Evolutionary conservation across 345 rosid species (phyloP).

Genomic region (Physaria fendleri): DNA sequence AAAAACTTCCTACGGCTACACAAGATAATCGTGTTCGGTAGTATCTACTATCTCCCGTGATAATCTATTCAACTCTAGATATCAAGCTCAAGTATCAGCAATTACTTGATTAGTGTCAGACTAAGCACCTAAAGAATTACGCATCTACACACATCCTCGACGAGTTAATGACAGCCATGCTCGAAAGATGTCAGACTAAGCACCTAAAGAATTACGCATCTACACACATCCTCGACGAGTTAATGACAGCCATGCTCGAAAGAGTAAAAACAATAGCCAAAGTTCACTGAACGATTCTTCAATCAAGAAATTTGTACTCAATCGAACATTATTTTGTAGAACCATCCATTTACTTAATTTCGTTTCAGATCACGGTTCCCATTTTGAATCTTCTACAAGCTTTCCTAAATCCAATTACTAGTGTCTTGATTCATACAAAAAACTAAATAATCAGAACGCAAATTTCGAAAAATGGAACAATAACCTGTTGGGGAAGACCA

Average conservation of each 20-base stretch:
- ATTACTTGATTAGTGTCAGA: background rate
- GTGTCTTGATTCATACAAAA: background rate
- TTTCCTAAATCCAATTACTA: slow-evolving; percentile 6
- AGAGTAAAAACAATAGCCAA: background rate
- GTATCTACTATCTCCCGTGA: background rate
- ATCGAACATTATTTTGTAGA: background rate
- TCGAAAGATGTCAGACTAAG: slow-evolving; percentile 7
- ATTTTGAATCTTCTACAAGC: background rate
- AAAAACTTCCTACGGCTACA: background rate
- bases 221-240: background rate
- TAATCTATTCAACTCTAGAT: background rate
- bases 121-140: background rate
- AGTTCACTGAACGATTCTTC: background rate
- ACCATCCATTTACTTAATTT: background rate
- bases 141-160: background rate
- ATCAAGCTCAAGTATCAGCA: background rate
- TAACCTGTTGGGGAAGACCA: slow-evolving; percentile 96
- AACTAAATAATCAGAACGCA: background rate
- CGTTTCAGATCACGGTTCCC: too few relatives aligned
- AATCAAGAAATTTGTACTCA: background rate
- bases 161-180: too few relatives aligned
- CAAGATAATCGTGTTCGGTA: background rate
- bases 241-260: background rate
- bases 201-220: background rate
- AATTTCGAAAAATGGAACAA: background rate